phyloP scores from a whole-genome alignment of 164 flowering plant genomes.

The Pachysandra terminalis region DNA sequence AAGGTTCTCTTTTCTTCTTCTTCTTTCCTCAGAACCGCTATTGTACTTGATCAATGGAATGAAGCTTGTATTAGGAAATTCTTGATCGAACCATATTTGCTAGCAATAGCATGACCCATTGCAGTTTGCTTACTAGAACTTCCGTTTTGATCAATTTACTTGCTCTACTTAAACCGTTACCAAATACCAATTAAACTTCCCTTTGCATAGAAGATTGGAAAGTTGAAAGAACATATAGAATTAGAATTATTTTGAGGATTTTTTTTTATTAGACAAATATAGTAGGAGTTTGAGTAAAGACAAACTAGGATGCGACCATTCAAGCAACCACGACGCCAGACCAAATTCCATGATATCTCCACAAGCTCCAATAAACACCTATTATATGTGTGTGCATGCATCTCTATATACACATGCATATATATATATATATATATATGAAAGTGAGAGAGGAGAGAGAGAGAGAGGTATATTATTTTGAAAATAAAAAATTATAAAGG shows the following conservation, averaged over 20 bases:
- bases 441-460: not conserved
- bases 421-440: not conserved
- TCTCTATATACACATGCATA: too few species aligned
- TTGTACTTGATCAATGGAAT: too few species aligned
- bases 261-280: not conserved
- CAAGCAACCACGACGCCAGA: slow-evolving; percentile 38
- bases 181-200: not conserved
- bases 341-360: slow-evolving; percentile 27
- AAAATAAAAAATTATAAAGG: slow-evolving; percentile 6
- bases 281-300: slow-evolving; percentile 19
- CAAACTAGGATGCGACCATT: slow-evolving; percentile 21
- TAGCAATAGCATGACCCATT: too few species aligned
- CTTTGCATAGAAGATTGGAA: not conserved
- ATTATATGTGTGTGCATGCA: not conserved
- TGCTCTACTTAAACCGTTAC: not conserved
- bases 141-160: too few species aligned
- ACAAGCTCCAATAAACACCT: not conserved
- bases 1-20: too few species aligned
- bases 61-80: too few species aligned
- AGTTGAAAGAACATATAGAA: not conserved
- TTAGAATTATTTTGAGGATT: slow-evolving; percentile 1
- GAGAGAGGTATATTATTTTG: not conserved
- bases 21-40: too few species aligned
- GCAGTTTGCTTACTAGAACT: not conserved
- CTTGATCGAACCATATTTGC: too few species aligned